These are phyloP conservation scores for Panicum miliaceum DNA, from an alignment of 176 grass and related monocot genomes.

Conservation along the genomic window DNA sequence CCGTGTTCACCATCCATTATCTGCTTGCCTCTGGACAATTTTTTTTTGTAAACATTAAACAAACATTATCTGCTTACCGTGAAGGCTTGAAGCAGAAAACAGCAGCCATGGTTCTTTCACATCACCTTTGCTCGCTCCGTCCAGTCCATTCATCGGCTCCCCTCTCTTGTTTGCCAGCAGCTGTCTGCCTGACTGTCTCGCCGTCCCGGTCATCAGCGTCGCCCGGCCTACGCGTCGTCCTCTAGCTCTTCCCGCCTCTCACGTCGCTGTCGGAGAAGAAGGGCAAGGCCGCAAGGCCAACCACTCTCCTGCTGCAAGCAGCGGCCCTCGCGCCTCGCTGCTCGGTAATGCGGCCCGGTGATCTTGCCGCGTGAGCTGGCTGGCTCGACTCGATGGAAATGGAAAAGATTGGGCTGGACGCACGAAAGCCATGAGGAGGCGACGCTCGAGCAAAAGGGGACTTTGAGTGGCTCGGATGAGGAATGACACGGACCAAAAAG, in stretches of 20 bases:
- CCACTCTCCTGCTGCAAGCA: background rate
- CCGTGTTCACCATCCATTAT: too few species aligned
- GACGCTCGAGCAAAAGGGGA: background rate
- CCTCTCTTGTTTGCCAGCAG: background rate
- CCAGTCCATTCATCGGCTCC: background rate
- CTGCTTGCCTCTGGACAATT: too few species aligned
- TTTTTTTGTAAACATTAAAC: too few species aligned
- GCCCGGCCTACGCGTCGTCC: background rate
- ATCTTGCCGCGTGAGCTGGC: background rate
- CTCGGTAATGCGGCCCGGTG: background rate
- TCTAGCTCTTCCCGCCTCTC: background rate
- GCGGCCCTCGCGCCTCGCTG: background rate
- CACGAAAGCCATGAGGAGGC: background rate
- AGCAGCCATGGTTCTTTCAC: background rate
- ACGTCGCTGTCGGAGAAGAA: constrained; percentile 12
- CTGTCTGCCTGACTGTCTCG: background rate
- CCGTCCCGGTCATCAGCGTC: too few species aligned
- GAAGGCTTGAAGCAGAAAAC: background rate
- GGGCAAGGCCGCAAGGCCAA: background rate
- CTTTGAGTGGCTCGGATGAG: background rate
- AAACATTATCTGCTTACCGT: too few species aligned
- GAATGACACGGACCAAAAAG: background rate
- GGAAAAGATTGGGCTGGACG: background rate
- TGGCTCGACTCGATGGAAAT: background rate
- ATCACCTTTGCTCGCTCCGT: background rate